A percentile compares a stretch with the other conserved stretches of the same genome.
phyloP scores from a whole-genome alignment of 805 yeast species.

The Myxozyma lipomycoides region DNA sequence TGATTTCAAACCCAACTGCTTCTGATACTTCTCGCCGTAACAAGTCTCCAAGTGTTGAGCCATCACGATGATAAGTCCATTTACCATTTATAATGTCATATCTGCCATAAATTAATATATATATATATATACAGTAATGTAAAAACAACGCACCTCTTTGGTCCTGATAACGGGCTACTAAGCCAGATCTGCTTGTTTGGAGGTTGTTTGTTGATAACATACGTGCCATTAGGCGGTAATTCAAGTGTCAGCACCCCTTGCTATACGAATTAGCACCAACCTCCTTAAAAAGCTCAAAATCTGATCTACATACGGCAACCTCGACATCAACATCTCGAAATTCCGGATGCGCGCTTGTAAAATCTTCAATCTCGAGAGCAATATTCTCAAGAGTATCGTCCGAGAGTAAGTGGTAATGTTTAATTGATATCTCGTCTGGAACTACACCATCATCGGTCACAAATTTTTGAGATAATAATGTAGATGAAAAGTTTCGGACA shows the following conservation, averaged over 20 bases:
- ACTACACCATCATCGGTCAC: not conserved
- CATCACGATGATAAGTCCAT: slow-evolving; percentile 80
- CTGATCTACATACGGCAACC: slow-evolving; percentile 46
- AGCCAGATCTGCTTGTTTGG: slow-evolving; percentile 97
- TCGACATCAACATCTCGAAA: slow-evolving; percentile 57
- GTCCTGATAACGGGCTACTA: slow-evolving; percentile 89
- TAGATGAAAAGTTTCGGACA: too few relatives aligned
- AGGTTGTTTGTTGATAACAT: slow-evolving; percentile 94
- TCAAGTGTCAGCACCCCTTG: slow-evolving; percentile 83
- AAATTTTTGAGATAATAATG: too few relatives aligned
- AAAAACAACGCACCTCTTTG: slow-evolving; percentile 47
- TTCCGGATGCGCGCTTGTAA: slow-evolving; percentile 57
- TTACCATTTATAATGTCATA: slow-evolving; percentile 67
- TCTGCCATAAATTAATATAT: slow-evolving; percentile 33
- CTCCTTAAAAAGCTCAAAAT: not conserved
- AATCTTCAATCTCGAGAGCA: slow-evolving; percentile 60
- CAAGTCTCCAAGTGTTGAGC: slow-evolving; percentile 46
- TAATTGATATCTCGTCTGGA: slow-evolving; percentile 25
- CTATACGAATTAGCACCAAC: slow-evolving; percentile 24
- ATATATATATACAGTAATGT: not conserved
- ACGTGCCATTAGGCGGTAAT: slow-evolving; percentile 70
- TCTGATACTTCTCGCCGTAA: slow-evolving; percentile 46
- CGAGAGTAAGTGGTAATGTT: slow-evolving; percentile 60
- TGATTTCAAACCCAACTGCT: slow-evolving; percentile 23
- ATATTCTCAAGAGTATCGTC: slow-evolving; percentile 67